Percentiles rank a stretch among this genome's conserved stretches.
phyloP scores from a whole-genome alignment of 2,329 filamentous ascomycete genomes.

The Aspergillus aculeatus region DNA sequence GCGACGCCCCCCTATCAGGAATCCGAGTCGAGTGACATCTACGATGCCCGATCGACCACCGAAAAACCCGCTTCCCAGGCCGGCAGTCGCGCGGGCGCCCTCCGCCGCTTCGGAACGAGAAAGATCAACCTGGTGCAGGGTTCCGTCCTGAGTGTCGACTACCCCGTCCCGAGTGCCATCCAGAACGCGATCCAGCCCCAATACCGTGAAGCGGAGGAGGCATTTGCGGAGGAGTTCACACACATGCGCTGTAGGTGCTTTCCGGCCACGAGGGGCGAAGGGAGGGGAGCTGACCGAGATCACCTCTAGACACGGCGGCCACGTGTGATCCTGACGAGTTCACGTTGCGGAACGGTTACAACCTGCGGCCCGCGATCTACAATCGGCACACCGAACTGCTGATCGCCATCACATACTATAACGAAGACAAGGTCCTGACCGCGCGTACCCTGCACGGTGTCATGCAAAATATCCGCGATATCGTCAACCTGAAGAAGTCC shows the following conservation, averaged over 20 bases:
- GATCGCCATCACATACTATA: constrained; percentile 98
- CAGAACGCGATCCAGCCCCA: constrained; percentile 93
- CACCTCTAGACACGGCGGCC: constrained; percentile 72
- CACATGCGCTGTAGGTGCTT: constrained; percentile 76
- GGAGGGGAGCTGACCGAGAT: constrained; percentile 8
- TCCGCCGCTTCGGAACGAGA: constrained; percentile 89
- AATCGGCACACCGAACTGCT: constrained; percentile 96
- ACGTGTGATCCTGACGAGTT: constrained; percentile 98
- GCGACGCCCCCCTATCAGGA: constrained; percentile 53
- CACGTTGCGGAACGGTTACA: constrained; percentile 97
- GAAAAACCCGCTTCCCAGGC: constrained; percentile 6
- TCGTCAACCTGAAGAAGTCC: constrained; percentile 97
- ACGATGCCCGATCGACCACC: constrained; percentile 42
- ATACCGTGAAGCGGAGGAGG: constrained; percentile 82
- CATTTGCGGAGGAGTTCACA: constrained; percentile 84
- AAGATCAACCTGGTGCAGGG: constrained; percentile 98
- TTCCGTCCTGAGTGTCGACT: constrained; percentile 92
- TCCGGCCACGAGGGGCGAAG: background rate
- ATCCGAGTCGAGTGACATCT: constrained; percentile 49
- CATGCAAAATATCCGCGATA: constrained; percentile 98
- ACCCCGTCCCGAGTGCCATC: constrained; percentile 94
- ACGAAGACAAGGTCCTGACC: constrained; percentile 94
- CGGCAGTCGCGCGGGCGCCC: constrained; percentile 26
- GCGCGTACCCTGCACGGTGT: constrained; percentile 92
- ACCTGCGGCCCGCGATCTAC: constrained; percentile 95